These are phyloP conservation scores for Cercospora berteroae DNA, from an alignment of 2,329 filamentous ascomycete genomes.

Conservation along the genomic window DNA sequence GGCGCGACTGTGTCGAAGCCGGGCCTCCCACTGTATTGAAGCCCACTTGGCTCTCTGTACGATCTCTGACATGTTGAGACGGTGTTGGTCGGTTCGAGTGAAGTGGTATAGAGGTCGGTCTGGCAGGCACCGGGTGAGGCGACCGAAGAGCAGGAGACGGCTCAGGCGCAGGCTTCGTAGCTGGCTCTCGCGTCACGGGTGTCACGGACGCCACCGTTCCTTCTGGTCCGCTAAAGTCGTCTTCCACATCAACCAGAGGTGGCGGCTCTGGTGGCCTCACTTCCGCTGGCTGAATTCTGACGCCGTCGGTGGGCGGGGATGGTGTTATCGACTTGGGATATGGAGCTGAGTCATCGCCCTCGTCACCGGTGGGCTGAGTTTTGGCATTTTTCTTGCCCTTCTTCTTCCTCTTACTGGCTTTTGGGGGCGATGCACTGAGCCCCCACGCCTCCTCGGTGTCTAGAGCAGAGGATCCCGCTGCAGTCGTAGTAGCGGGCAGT, in stretches of 20 bases:
- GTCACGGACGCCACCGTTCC: slow-evolving; percentile 14
- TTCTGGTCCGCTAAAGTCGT: slow-evolving; percentile 22
- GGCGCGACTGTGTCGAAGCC: slow-evolving; percentile 16
- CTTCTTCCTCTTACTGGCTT: slow-evolving; percentile 31
- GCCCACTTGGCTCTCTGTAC: slow-evolving; percentile 14
- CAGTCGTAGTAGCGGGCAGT: slow-evolving; percentile 20
- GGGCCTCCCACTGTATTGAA: slow-evolving; percentile 9
- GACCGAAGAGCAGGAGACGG: slow-evolving; percentile 20
- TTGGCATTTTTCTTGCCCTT: slow-evolving; percentile 30
- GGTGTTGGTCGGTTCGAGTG: slow-evolving; percentile 11
- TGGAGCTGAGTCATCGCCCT: slow-evolving; percentile 26
- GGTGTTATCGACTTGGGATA: slow-evolving; percentile 33
- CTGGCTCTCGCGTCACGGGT: slow-evolving; percentile 16
- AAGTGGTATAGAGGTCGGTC: not conserved
- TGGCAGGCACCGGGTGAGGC: slow-evolving; percentile 5
- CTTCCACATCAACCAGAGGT: slow-evolving; percentile 21
- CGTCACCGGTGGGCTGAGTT: slow-evolving; percentile 24
- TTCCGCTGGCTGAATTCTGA: slow-evolving; percentile 9
- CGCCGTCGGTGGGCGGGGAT: slow-evolving; percentile 28
- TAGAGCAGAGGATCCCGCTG: slow-evolving; percentile 7
- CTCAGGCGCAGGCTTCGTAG: slow-evolving; percentile 18
- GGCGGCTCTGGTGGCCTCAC: slow-evolving; percentile 16
- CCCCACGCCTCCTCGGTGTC: slow-evolving; percentile 20
- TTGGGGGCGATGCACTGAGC: slow-evolving; percentile 15
- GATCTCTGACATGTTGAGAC: slow-evolving; percentile 10